Evolutionary conservation across 208 protist species (phyloP), one percentile per base, ranked within the genome.

Genomic region (Sergeia podlipaevii): DNA sequence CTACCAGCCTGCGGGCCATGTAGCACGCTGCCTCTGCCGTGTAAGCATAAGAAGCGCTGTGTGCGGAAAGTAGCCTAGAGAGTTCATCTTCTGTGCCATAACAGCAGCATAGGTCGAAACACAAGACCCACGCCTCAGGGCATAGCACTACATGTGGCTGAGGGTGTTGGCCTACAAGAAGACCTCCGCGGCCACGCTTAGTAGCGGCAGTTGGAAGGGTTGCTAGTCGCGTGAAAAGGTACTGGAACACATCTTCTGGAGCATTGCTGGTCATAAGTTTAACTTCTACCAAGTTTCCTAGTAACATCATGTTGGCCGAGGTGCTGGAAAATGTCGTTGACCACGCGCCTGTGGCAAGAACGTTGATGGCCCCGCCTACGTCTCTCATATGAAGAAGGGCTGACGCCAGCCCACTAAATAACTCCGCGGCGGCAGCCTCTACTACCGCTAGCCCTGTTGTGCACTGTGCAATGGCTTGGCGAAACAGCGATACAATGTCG

Each of bases 381-480:
- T 45, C 38, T 10, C 60, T 70, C 4, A 42, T 50, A 18, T 77
- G 65, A 37, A 85, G 53, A 23, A 87, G 52, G 44, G 70, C 34
- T 28, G 65, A 59, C 18, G 79, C 85, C 33, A 52, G 64, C 11
- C 69, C 68, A 27, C 77, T 60, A 46, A 74, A 84, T 18, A 93
- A 60, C 55, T 93, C 76, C 21, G 70, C 85, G 1, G 70, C 81
- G 6, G 69, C 74, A 11, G 54, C 37, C 46, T 85, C 77, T 8
- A 89, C 72, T 10, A 41, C 33, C 21, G 64, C 44, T 52, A 85
- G 52, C 13, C 71, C 77, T 0, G 67, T 52, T 4, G 74, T 80
- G 54, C 78, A 93, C 54, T 81, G 80, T 24, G 74, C 60, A 52
- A 90, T 85, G 10, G 81, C 70, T 43, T 89, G 81, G 23, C 67